Evolutionary conservation across 257 asterid genomes (phyloP).

Genomic region (Scutellaria galericulata): DNA sequence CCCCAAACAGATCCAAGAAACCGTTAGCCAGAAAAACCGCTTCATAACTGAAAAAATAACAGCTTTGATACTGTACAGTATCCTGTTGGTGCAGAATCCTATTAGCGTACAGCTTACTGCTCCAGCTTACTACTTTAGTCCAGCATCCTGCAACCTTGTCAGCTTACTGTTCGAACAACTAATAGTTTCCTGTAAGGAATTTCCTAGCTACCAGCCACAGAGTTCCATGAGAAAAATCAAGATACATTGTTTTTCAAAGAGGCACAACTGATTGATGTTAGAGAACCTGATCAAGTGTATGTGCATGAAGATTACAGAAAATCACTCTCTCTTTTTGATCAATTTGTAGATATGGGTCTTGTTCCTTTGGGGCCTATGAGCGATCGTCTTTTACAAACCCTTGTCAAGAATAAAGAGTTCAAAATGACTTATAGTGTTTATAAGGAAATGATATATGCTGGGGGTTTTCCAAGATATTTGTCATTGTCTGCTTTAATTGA

Average conservation of each 20-base stretch:
- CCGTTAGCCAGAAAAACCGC: too few species aligned
- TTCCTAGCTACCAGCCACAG: conserved; percentile 71
- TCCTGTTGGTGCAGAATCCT: too few species aligned
- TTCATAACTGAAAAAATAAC: too few species aligned
- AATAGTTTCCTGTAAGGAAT: too few species aligned
- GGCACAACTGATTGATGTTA: conserved; percentile 92
- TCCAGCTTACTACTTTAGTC: too few species aligned
- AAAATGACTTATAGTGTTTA: conserved; percentile 49
- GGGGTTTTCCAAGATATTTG: conserved; percentile 43
- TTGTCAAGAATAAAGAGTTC: conserved; percentile 53
- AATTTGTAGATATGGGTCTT: conserved; percentile 46
- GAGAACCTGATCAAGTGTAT: conserved; percentile 99
- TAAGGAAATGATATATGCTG: conserved; percentile 45
- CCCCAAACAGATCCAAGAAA: too few species aligned
- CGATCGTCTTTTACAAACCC: conserved; percentile 21
- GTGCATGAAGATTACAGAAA: conserved; percentile 39
- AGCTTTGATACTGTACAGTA: too few species aligned
- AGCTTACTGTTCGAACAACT: too few species aligned
- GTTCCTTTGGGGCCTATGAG: conserved; percentile 46
- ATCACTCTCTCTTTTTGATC: conserved; percentile 45
- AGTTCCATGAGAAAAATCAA: conserved; percentile 18
- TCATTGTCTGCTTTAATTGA: too few species aligned
- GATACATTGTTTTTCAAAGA: conserved; percentile 79
- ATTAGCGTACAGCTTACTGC: too few species aligned
- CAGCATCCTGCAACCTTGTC: too few species aligned